phyloP scores from a whole-genome alignment of 805 yeast species.

The Hanseniaspora mollemarum region DNA sequence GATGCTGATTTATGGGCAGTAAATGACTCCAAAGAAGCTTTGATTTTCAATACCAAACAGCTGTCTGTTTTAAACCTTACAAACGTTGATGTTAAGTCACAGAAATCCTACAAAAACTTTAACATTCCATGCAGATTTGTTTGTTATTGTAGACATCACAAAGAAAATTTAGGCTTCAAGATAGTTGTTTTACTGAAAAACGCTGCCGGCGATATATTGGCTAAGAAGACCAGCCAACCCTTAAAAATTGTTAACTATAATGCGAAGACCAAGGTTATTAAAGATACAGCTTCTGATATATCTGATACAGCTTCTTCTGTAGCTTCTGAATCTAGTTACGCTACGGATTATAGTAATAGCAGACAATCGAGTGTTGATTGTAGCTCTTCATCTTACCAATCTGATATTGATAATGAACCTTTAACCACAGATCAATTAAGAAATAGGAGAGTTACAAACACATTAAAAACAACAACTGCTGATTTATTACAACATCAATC shows the following conservation, averaged over 20 bases:
- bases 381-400: conserved; percentile 9
- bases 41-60: conserved; percentile 85
- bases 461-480: conserved; percentile 9
- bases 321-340: conserved; percentile 13
- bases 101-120: conserved; percentile 21
- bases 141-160: conserved; percentile 93
- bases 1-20: conserved; percentile 72
- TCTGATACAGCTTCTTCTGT: conserved; percentile 14
- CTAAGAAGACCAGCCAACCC: conserved; percentile 56
- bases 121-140: conserved; percentile 65
- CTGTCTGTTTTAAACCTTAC: conserved; percentile 40
- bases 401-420: background rate
- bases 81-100: conserved; percentile 23
- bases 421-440: conserved; percentile 1
- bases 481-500: conserved; percentile 14
- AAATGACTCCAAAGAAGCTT: conserved; percentile 62
- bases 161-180: conserved; percentile 75
- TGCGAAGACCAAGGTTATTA: conserved; percentile 18
- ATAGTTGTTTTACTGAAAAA: conserved; percentile 58
- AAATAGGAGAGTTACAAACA: conserved; percentile 1
- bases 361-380: conserved; percentile 15
- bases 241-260: conserved; percentile 93
- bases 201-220: conserved; percentile 49
- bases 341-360: conserved; percentile 13
- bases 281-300: conserved; percentile 7